These are phyloP conservation scores for Monilinia polystroma DNA, from an alignment of 2,329 filamentous ascomycete genomes.

Conservation along the genomic window DNA sequence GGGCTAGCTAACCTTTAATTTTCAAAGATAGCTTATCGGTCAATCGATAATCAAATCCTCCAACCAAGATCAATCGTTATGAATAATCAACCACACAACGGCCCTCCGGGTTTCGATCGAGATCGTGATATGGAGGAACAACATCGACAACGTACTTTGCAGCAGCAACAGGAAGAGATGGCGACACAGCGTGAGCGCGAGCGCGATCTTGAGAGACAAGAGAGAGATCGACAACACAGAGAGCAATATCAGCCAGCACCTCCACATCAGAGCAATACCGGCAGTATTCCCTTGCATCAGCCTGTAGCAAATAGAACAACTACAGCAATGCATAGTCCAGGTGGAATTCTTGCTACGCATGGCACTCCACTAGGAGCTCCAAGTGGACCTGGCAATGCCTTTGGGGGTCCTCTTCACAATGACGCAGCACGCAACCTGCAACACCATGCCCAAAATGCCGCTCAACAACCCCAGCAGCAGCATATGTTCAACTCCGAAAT, in stretches of 20 bases:
- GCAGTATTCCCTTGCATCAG: slow-evolving; percentile 89
- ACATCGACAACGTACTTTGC: slow-evolving; percentile 54
- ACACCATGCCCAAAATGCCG: slow-evolving; percentile 50
- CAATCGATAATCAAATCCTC: slow-evolving; percentile 1
- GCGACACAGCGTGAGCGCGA: slow-evolving; percentile 49
- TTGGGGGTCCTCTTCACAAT: slow-evolving; percentile 55
- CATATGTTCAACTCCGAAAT: slow-evolving; percentile 57
- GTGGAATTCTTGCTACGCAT: slow-evolving; percentile 78
- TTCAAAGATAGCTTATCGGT: background rate
- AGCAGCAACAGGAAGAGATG: slow-evolving; percentile 53
- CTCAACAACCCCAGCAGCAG: slow-evolving; percentile 47
- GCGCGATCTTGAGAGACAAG: slow-evolving; percentile 50
- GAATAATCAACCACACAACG: slow-evolving; percentile 39
- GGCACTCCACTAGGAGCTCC: slow-evolving; percentile 49
- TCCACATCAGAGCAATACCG: slow-evolving; percentile 82
- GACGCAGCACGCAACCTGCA: slow-evolving; percentile 53
- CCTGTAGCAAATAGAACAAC: slow-evolving; percentile 81
- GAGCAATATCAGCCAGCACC: slow-evolving; percentile 63
- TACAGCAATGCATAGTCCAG: slow-evolving; percentile 86
- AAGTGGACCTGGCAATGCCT: slow-evolving; percentile 43
- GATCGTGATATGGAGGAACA: slow-evolving; percentile 52
- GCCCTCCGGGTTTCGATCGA: slow-evolving; percentile 37
- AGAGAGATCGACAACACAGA: slow-evolving; percentile 57
- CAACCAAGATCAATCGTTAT: slow-evolving; percentile 25
- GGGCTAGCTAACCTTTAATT: background rate